Base-by-base conservation (phyloP, 495 filamentous ascomycete species). In the Collariella sp. region DNA sequence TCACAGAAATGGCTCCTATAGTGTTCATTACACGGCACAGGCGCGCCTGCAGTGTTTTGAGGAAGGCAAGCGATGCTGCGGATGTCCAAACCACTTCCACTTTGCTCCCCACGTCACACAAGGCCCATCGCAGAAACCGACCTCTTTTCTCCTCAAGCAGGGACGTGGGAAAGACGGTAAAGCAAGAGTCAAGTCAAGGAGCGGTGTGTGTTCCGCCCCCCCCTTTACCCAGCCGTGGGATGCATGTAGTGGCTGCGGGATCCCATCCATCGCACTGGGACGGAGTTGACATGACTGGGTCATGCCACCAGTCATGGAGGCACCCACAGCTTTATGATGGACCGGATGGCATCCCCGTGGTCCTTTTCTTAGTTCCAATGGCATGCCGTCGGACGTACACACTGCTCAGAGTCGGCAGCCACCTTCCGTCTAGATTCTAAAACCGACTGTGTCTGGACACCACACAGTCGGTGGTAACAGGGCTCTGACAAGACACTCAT, bases 161-260 rank as follows among this genome's bases (percentile, higher is more conserved):
- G 22, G 31, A 23, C n/a, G n/a, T n/a, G n/a, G n/a, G 35, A 38
- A 38, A 12, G 12, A 2, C 11, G 10, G 31, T 31, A 24, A 19
- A 19, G 15, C 33, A 7, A 13, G 7, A 22, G 9, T 10, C 10
- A 24, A 15, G n/a, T 22, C 41, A 46, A 56, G 24, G 20, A 56
- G 53, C 53, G 46, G 53, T 56, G 53, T 56, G 31, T 7, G 22
- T 50, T 35, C 46, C 45, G 53, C 46, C 49, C n/a, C n/a, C n/a
- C n/a, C n/a, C n/a, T n/a, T 24, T 31, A 13, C 15, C 9, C 12
- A 26, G 26, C 13, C 23, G 49, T 38, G 29, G 38, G 15, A 44
- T 45, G 53, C 29, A 50, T 45, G 45, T 29, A 24, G 5, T 36
- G 40, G 39, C 50, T 36, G 50, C 40, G 24, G 26, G 19, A n/a